Conservation (phyloP, 306 rosid species). For the Cucurbita maxima region DNA sequence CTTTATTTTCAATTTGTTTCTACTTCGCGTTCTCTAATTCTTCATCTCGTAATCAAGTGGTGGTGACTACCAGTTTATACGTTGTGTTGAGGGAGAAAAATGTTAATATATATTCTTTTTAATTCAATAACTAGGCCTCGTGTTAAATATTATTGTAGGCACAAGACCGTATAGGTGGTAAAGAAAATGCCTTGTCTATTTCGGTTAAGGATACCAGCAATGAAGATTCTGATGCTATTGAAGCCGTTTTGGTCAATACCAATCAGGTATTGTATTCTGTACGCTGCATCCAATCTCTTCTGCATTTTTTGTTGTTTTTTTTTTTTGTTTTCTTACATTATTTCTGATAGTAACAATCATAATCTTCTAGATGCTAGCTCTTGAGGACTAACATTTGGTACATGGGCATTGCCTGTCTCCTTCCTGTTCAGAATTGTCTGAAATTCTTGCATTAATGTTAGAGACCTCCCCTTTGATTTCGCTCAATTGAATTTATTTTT, state of each 20-base stretch:
- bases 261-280: constrained; percentile 43
- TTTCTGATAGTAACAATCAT: background rate
- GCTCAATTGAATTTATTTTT: background rate
- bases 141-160: constrained; percentile 23
- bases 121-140: background rate
- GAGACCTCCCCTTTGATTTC: background rate
- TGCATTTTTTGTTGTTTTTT: background rate
- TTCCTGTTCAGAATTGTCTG: background rate
- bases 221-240: constrained; percentile 43
- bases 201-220: constrained; percentile 34
- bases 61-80: background rate
- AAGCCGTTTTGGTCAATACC: constrained; percentile 64
- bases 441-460: background rate
- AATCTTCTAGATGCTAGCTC: background rate
- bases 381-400: background rate
- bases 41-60: background rate
- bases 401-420: background rate
- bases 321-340: background rate
- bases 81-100: background rate
- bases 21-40: background rate
- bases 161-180: constrained; percentile 35
- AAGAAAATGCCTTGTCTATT: constrained; percentile 40
- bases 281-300: background rate
- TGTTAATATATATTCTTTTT: background rate
- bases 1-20: background rate